Evolutionary conservation across 2,329 filamentous ascomycete species (phyloP).

Genomic region (Fusarium anthophilum): DNA sequence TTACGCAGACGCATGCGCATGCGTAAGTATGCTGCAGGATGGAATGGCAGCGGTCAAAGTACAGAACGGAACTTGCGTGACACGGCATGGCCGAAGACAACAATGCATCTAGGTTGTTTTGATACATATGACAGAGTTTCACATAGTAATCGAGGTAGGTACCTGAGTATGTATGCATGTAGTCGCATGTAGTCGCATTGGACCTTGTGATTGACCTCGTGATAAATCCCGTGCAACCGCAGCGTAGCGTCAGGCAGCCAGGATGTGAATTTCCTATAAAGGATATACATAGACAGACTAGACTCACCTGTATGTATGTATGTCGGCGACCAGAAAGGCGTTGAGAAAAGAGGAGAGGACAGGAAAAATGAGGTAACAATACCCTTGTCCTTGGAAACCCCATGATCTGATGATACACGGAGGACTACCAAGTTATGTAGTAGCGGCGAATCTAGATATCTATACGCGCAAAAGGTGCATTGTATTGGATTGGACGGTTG

Average conservation of each 20-base stretch:
- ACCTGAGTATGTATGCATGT: not conserved
- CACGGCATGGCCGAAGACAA: not conserved
- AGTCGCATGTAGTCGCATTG: slow-evolving; percentile 3
- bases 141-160: not conserved
- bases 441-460: not conserved
- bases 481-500: not conserved
- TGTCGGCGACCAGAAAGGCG: not conserved
- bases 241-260: not conserved
- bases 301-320: not conserved
- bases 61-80: not conserved
- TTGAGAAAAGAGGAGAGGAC: not conserved
- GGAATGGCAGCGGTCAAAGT: slow-evolving; percentile 3
- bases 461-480: not conserved
- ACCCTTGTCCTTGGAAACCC: not conserved
- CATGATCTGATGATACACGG: slow-evolving; percentile 21
- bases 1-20: not conserved
- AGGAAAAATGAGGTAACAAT: not conserved
- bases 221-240: slow-evolving; percentile 1
- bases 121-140: not conserved
- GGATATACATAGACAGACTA: not conserved
- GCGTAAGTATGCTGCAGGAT: not conserved
- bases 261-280: not conserved
- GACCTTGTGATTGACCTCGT: slow-evolving; percentile 11
- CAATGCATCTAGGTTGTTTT: not conserved
- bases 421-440: not conserved